Base-by-base conservation (phyloP, 2,329 filamentous ascomycete species). In the Claviceps pazoutovae region DNA sequence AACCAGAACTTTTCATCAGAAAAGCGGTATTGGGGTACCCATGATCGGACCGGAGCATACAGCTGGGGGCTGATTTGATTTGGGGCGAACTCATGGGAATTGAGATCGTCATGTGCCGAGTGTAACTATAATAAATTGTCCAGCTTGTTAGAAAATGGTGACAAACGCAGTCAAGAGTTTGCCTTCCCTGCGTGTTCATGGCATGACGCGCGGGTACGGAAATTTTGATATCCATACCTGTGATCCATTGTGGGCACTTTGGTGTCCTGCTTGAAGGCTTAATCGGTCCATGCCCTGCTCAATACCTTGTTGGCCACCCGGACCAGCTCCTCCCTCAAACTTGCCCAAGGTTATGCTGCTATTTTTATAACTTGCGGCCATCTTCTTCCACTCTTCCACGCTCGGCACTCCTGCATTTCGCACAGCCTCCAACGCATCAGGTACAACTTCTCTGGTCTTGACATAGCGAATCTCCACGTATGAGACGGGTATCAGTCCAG, bases 1-100 rank as follows among this genome's bases (percentile, higher is more conserved):
- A 97, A 98, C 88, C 93, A 97, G 68, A 97, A 97, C 66, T 96
- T 96, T 60, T 96, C 90, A 64, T 97, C 91, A 54, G 89, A 88
- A 62, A 94, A 97, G 66, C 88, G 95, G 70, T 95, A 97, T 55
- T 88, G 79, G 16, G 91, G 90, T 59, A 97, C 95, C 50, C 82
- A 84, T 13, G 91, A 93, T 52, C 82, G 80, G 48, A 94, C 72
- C 0, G 93, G 91, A 2, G 89, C 85, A 57, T 83, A 80, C 7
- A 88, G 70, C 54, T 82, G 74, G 3, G 76, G 73, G 11, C 64
- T 64, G 6, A 74, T 68, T 61, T 71, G 72, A n/a, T 58, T 55
- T 37, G 67, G 56, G 30, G 60, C 59, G 59, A 68, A 68, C 64
- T 70, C 67, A 19, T 59, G 53, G 41, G 63, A 60, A 47, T 67